phyloP scores from a whole-genome alignment of 768 basidiomycete genomes.

The Termitomyces sp. region DNA sequence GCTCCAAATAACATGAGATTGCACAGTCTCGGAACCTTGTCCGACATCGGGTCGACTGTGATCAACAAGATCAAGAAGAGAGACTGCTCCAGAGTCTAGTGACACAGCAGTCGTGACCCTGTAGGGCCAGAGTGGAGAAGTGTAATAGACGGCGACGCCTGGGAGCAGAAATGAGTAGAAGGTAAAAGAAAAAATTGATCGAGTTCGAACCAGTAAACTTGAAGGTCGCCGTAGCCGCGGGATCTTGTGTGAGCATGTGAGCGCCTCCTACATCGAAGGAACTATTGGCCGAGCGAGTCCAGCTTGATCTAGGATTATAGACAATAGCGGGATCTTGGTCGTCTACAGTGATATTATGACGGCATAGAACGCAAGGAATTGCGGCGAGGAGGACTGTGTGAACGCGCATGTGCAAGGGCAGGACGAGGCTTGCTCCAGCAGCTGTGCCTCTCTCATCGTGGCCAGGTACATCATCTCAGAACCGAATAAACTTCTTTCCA shows the following conservation, averaged over 20 bases:
- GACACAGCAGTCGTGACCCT: constrained; percentile 35
- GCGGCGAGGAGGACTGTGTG: constrained; percentile 10
- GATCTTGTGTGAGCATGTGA: constrained; percentile 23
- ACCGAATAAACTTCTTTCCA: constrained; percentile 3
- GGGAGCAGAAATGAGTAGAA: neutral
- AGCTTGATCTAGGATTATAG: constrained; percentile 28
- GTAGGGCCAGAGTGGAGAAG: constrained; percentile 46
- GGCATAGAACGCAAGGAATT: constrained; percentile 15
- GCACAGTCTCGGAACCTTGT: constrained; percentile 35
- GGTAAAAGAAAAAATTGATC: neutral
- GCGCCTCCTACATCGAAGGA: constrained; percentile 29
- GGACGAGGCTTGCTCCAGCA: neutral
- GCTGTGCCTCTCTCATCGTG: neutral
- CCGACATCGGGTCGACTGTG: constrained; percentile 24
- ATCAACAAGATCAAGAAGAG: constrained; percentile 37
- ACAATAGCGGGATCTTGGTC: constrained; percentile 26
- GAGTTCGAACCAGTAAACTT: constrained; percentile 34
- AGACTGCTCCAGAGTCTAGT: constrained; percentile 30
- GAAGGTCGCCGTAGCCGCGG: constrained; percentile 34
- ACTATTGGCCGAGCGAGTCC: constrained; percentile 26
- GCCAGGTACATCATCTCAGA: neutral
- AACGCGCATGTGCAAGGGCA: constrained; percentile 15
- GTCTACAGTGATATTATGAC: constrained; percentile 30
- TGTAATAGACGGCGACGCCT: constrained; percentile 42
- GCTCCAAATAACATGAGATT: constrained; percentile 34